A percentile compares a stretch with the other conserved stretches of the same genome.
Evolutionary conservation across 2,329 filamentous ascomycete species (phyloP).

Genomic region (Alternaria longipes): DNA sequence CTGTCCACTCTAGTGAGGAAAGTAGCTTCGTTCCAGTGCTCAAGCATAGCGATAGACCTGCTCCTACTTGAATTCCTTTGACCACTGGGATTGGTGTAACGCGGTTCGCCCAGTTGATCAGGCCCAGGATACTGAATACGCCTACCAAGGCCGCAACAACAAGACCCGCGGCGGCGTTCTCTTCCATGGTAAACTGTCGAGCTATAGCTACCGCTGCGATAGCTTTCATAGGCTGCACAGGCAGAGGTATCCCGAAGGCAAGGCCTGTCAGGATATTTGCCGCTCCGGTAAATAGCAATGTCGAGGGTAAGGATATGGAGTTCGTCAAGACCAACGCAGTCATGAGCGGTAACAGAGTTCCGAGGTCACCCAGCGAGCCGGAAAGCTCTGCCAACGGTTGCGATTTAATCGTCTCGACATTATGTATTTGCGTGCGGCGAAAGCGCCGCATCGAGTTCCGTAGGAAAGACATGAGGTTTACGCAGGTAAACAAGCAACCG

Average conservation of each 20-base stretch:
- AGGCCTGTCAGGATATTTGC: slow-evolving; percentile 86
- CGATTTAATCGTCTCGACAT: slow-evolving; percentile 64
- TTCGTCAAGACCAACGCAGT: slow-evolving; percentile 81
- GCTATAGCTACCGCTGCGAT: slow-evolving; percentile 91
- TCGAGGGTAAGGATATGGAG: slow-evolving; percentile 83
- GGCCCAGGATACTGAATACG: slow-evolving; percentile 78
- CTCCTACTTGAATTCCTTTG: slow-evolving; percentile 94
- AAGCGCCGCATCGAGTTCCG: slow-evolving; percentile 41
- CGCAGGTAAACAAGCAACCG: not conserved
- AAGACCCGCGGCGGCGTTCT: slow-evolving; percentile 84
- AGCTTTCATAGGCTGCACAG: slow-evolving; percentile 90
- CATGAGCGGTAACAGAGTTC: slow-evolving; percentile 88
- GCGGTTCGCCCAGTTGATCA: slow-evolving; percentile 77
- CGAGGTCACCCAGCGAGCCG: slow-evolving; percentile 86
- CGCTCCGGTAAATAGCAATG: slow-evolving; percentile 85
- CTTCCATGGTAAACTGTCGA: slow-evolving; percentile 69
- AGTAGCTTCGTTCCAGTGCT: slow-evolving; percentile 76
- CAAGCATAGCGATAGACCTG: slow-evolving; percentile 82
- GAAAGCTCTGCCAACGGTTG: slow-evolving; percentile 80
- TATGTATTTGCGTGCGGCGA: slow-evolving; percentile 54
- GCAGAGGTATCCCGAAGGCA: slow-evolving; percentile 86
- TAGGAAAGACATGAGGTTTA: slow-evolving; percentile 26
- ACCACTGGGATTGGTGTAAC: slow-evolving; percentile 86
- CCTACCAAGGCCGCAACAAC: slow-evolving; percentile 79
- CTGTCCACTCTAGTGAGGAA: slow-evolving; percentile 72